Percentiles rank a stretch among this genome's conserved stretches.
Evolutionary conservation across 2,329 filamentous ascomycete species (phyloP).

Genomic region (Eutypella sp.): DNA sequence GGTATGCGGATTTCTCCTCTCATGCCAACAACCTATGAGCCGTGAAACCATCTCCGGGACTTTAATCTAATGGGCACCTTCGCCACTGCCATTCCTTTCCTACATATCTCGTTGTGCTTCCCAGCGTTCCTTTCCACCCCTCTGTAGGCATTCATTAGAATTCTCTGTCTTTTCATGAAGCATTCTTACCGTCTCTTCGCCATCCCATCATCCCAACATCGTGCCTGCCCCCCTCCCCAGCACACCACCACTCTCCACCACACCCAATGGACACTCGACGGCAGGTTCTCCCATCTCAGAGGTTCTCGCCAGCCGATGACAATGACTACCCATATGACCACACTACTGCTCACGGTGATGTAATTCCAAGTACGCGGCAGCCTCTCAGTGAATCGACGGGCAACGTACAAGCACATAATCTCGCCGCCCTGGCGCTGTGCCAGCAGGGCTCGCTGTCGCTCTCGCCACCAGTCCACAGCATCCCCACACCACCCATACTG

Average conservation of each 20-base stretch:
- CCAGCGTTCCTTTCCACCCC: constrained; percentile 27
- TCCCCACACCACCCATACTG: constrained; percentile 40
- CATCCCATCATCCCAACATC: constrained; percentile 10
- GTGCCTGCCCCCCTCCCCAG: too few species aligned
- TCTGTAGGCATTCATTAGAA: constrained; percentile 26
- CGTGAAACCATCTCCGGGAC: constrained; percentile 15
- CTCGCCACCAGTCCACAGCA: constrained; percentile 36
- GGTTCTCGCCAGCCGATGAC: constrained; percentile 37
- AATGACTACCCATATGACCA: constrained; percentile 43
- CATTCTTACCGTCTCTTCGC: constrained; percentile 24
- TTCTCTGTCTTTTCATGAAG: constrained; percentile 26
- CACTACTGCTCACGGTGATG: constrained; percentile 38
- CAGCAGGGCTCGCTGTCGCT: constrained; percentile 38
- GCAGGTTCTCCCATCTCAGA: constrained; percentile 46
- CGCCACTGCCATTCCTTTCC: constrained; percentile 32
- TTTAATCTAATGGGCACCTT: constrained; percentile 25
- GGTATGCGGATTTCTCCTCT: constrained; percentile 26
- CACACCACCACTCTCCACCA: constrained; percentile 19
- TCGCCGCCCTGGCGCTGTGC: constrained; percentile 36
- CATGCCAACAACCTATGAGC: constrained; percentile 23
- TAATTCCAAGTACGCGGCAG: constrained; percentile 31
- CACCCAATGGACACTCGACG: constrained; percentile 36
- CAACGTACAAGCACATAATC: constrained; percentile 42
- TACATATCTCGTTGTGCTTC: constrained; percentile 29
- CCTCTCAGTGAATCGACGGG: constrained; percentile 49